Conservation (phyloP, 495 filamentous ascomycete species). For the Penicillium canescens region DNA sequence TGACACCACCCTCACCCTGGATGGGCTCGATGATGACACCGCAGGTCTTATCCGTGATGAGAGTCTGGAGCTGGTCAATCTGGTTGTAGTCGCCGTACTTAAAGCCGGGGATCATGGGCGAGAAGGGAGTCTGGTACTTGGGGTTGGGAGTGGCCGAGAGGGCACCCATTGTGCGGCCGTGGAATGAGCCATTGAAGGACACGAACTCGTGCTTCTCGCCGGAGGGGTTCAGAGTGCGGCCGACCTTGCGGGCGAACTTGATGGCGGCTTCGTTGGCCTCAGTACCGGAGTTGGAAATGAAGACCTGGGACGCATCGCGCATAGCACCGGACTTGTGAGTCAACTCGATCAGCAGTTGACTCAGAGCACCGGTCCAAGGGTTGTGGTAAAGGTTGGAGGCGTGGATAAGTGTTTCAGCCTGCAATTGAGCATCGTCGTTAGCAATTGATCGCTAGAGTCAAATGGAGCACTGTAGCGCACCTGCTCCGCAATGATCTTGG, state of each 20-base stretch:
- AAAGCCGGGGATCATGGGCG: slow-evolving; percentile 95
- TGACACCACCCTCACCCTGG: slow-evolving; percentile 94
- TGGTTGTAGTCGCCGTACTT: slow-evolving; percentile 86
- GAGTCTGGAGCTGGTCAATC: slow-evolving; percentile 60
- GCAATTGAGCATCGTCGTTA: slow-evolving; percentile 12
- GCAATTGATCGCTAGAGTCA: slow-evolving; percentile 4
- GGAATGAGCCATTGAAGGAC: slow-evolving; percentile 88
- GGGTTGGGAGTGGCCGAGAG: slow-evolving; percentile 96
- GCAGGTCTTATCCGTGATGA: slow-evolving; percentile 84
- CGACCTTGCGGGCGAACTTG: slow-evolving; percentile 93
- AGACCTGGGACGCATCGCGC: slow-evolving; percentile 76
- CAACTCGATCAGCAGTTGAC: slow-evolving; percentile 76
- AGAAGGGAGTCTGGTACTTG: slow-evolving; percentile 94
- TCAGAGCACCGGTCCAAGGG: slow-evolving; percentile 86
- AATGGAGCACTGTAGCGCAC: slow-evolving; percentile 34
- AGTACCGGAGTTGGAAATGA: slow-evolving; percentile 91
- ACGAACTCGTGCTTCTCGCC: slow-evolving; percentile 81
- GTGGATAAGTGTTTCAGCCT: slow-evolving; percentile 80
- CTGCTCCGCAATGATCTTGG: slow-evolving; percentile 72
- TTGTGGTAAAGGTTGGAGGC: slow-evolving; percentile 96
- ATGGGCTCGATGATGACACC: slow-evolving; percentile 98
- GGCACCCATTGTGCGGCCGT: slow-evolving; percentile 92
- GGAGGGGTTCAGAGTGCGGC: slow-evolving; percentile 67
- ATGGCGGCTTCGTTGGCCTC: slow-evolving; percentile 98
- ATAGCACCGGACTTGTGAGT: slow-evolving; percentile 77